Percentiles rank a stretch among this genome's conserved stretches.
Conservation (phyloP, 768 basidiomycete species). For the Termitomyces sp. region DNA sequence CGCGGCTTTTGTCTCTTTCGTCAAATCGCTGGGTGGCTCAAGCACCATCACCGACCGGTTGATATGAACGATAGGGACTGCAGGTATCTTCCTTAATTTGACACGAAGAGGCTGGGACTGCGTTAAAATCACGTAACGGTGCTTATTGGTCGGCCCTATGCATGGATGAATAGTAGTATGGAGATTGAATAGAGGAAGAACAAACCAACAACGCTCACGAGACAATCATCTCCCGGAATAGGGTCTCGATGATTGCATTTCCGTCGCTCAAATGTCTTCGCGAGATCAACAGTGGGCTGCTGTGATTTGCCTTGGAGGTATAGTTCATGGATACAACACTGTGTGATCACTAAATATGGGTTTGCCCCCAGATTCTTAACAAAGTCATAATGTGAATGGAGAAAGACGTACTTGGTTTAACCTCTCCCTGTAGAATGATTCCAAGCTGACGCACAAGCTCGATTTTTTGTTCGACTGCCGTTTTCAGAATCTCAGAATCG, state of each 20-base stretch:
- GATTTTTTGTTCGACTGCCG: slow-evolving; percentile 63
- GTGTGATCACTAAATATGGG: slow-evolving; percentile 88
- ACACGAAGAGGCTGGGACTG: slow-evolving; percentile 75
- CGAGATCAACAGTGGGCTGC: slow-evolving; percentile 82
- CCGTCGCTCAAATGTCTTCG: slow-evolving; percentile 89
- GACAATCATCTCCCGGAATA: slow-evolving; percentile 83
- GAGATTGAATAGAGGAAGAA: not conserved
- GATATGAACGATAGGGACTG: slow-evolving; percentile 86
- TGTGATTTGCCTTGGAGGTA: slow-evolving; percentile 77
- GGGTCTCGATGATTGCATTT: slow-evolving; percentile 93
- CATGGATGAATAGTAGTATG: not conserved
- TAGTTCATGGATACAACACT: slow-evolving; percentile 93
- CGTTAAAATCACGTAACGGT: slow-evolving; percentile 88
- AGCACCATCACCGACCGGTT: slow-evolving; percentile 92
- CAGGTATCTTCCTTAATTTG: slow-evolving; percentile 72
- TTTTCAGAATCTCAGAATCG: slow-evolving; percentile 81
- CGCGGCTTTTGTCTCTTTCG: slow-evolving; percentile 62
- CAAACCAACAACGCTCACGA: slow-evolving; percentile 78
- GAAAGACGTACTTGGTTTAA: slow-evolving; percentile 82
- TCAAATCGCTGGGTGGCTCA: slow-evolving; percentile 84
- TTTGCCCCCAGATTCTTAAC: slow-evolving; percentile 38
- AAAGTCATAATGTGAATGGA: not conserved
- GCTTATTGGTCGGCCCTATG: slow-evolving; percentile 80
- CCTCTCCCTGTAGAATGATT: slow-evolving; percentile 78
- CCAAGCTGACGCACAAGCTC: slow-evolving; percentile 76